Evolutionary conservation across 495 filamentous ascomycete species (phyloP), one percentile per base, ranked within the genome.

Genomic region (Aspergillus steynii): DNA sequence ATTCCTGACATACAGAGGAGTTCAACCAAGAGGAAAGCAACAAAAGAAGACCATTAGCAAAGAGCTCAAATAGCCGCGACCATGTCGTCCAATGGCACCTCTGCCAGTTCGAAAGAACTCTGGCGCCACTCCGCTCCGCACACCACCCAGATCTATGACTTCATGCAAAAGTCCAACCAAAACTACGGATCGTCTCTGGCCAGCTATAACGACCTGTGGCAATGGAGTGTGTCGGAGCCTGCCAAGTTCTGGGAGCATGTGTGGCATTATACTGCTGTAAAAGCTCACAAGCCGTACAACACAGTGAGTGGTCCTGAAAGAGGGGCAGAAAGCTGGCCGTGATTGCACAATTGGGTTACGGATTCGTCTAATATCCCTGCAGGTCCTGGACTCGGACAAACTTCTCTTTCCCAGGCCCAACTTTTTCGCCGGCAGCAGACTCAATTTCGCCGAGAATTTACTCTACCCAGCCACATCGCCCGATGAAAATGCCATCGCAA

Each of bases 371-470:
- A 59, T 48, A 29, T 26, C 7, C 8, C 26, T 49, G 32, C 71
- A 96, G 91, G 90, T 92, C 28, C 75, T 97, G 14, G 80, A 87
- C 32, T 73, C 83, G 32, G 69, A 82, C 52, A 78, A 86, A 2
- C 72, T 83, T 25, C 88, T 99, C 76, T 97, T 95, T 68, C 95
- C 95, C 12, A 84, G 90, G 46, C 93, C 95, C 1, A 75, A 81
- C 29, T 97, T 96, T 79, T 99, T 96, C 70, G 71, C 84, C 47
- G 89, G 88, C 6, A 85, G 90, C 25, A 85, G 76, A 51, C 77
- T 96, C 58, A 97, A 97, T 68, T 96, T 96, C 71, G 92, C 93
- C 27, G 90, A 96, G 77, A 97, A 97, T 73, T 81, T 97, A 32
- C 83, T 97, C 6, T 96, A 86, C 69, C 92, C 93, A 5, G 74